Conservation (phyloP, 179 eudicot species). For the Beta lomatogona region DNA sequence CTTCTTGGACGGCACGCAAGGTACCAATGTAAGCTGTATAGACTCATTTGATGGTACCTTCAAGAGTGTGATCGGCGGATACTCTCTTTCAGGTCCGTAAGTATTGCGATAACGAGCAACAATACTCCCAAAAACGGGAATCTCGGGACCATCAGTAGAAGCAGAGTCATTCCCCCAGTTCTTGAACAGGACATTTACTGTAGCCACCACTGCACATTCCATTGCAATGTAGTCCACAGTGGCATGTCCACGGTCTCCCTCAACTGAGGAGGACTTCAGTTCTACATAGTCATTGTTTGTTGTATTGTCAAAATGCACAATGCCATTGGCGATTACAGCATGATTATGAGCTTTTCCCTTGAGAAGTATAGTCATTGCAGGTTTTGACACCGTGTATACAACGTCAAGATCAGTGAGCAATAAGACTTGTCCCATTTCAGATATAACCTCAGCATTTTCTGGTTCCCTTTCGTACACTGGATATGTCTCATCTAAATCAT, state of each 20-base stretch:
- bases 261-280: background rate
- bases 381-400: background rate
- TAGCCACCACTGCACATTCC: background rate
- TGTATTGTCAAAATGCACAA: background rate
- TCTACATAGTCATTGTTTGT: background rate
- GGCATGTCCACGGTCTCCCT: background rate
- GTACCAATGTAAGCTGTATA: background rate
- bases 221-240: background rate
- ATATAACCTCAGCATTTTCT: background rate
- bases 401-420: background rate
- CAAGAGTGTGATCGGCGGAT: background rate
- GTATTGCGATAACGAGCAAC: background rate
- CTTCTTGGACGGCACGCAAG: background rate
- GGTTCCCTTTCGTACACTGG: background rate
- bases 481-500: background rate
- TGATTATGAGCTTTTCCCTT: background rate
- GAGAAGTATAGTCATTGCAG: background rate
- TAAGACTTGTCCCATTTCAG: background rate
- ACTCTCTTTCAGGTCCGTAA: background rate
- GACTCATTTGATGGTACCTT: background rate
- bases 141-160: background rate
- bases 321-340: background rate
- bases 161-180: background rate
- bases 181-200: no score
- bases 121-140: background rate